A percentile compares a stretch with the other conserved stretches of the same genome.
These are phyloP conservation scores for Metschnikowia arizonensis DNA, from an alignment of 805 yeast species.

Conservation along the genomic window DNA sequence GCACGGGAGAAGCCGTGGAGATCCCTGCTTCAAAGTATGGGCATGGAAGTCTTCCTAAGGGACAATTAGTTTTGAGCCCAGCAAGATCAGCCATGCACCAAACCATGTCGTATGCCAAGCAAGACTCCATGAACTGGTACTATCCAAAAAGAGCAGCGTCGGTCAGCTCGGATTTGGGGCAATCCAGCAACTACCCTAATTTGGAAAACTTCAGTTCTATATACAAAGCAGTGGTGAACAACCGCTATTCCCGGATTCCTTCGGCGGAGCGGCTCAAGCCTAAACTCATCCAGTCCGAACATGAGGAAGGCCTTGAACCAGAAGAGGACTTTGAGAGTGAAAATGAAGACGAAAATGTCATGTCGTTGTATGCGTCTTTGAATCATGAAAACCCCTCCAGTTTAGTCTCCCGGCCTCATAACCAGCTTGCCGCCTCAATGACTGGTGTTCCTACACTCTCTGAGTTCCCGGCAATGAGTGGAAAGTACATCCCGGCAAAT, in stretches of 20 bases:
- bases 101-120: slow-evolving; percentile 1
- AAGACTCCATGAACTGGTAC: slow-evolving; percentile 22
- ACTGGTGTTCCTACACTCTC: slow-evolving; percentile 39
- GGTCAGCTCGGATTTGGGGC: slow-evolving; percentile 12
- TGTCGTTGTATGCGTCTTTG: slow-evolving; percentile 61
- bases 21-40: slow-evolving; percentile 42
- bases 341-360: slow-evolving; percentile 62
- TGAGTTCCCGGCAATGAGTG: slow-evolving; percentile 40
- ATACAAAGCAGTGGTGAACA: slow-evolving; percentile 20
- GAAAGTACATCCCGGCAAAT: slow-evolving; percentile 25
- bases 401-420: slow-evolving; percentile 11
- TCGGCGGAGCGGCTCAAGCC: slow-evolving; percentile 9
- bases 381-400: slow-evolving; percentile 22
- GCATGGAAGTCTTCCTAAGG: slow-evolving; percentile 3
- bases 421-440: slow-evolving; percentile 11
- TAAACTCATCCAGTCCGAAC: slow-evolving; percentile 2
- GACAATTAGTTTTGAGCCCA: background rate
- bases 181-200: slow-evolving; percentile 16
- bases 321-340: slow-evolving; percentile 34
- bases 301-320: slow-evolving; percentile 5
- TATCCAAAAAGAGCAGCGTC: slow-evolving; percentile 21
- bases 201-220: slow-evolving; percentile 27
- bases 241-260: slow-evolving; percentile 12
- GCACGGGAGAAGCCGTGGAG: slow-evolving; percentile 75
- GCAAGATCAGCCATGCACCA: slow-evolving; percentile 1